phyloP scores from a whole-genome alignment of 371 early-diverging fungal species.

The Lichtheimia ornata region DNA sequence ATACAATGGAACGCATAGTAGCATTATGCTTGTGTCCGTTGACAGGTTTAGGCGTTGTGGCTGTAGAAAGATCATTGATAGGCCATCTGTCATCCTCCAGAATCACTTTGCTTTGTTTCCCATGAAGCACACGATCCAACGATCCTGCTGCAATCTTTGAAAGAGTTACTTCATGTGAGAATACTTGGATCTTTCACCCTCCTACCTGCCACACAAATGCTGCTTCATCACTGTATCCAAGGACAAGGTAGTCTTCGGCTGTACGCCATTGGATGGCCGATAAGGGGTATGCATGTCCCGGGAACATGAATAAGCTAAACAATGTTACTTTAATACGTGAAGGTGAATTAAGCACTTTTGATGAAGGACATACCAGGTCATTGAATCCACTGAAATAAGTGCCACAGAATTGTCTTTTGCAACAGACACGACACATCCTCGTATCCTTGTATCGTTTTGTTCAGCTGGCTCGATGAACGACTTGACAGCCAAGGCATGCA shows the following conservation, averaged over 20 bases:
- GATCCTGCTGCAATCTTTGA: conserved; percentile 73
- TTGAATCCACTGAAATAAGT: conserved; percentile 74
- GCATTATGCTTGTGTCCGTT: conserved; percentile 27
- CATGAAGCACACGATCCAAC: conserved; percentile 68
- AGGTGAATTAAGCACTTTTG: not conserved
- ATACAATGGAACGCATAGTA: conserved; percentile 25
- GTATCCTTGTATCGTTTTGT: conserved; percentile 57
- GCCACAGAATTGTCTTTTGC: conserved; percentile 72
- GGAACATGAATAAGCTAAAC: conserved; percentile 61
- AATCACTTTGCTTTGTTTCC: conserved; percentile 56
- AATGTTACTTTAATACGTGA: not conserved
- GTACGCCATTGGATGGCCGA: conserved; percentile 69
- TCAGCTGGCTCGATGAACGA: conserved; percentile 66
- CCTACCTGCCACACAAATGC: conserved; percentile 80
- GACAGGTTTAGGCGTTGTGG: conserved; percentile 15
- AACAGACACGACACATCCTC: conserved; percentile 66
- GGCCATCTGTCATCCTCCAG: conserved; percentile 62
- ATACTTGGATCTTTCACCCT: not conserved
- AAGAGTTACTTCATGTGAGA: not conserved
- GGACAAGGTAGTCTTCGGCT: conserved; percentile 66
- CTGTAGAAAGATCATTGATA: conserved; percentile 34
- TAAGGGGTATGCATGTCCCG: conserved; percentile 58
- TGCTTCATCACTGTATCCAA: conserved; percentile 65
- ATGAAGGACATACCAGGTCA: conserved; percentile 59
- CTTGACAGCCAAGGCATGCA: conserved; percentile 60